phyloP scores from a whole-genome alignment of 371 early-diverging fungal species.

The Saksenaea vasiformis region DNA sequence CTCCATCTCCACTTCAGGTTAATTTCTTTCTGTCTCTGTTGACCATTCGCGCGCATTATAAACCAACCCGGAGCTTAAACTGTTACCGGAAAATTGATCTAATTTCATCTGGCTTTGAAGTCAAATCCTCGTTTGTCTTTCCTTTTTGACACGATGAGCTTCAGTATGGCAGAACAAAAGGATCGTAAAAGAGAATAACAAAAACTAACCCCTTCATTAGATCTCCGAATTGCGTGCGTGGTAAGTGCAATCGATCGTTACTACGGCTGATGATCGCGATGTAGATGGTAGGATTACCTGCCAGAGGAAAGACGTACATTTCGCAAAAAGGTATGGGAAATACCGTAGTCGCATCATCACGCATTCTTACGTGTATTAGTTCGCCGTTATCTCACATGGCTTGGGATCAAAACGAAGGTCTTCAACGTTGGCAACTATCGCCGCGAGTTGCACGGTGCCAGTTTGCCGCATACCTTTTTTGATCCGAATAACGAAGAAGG shows the following conservation, averaged over 20 bases:
- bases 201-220: slow-evolving; percentile 13
- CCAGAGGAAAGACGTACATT: slow-evolving; percentile 91
- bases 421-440: slow-evolving; percentile 96
- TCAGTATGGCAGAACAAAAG: neutral
- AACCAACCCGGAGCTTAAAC: too few species aligned
- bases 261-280: neutral
- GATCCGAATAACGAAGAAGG: slow-evolving; percentile 81
- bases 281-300: slow-evolving; percentile 86
- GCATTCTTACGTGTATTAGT: slow-evolving; percentile 11
- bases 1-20: too few species aligned
- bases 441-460: slow-evolving; percentile 81
- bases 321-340: slow-evolving; percentile 80
- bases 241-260: slow-evolving; percentile 28
- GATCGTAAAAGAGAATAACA: neutral
- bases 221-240: slow-evolving; percentile 51
- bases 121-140: neutral
- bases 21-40: too few species aligned
- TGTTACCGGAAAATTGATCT: too few species aligned
- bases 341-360: neutral
- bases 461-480: slow-evolving; percentile 85
- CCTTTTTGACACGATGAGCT: neutral
- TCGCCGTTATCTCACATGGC: slow-evolving; percentile 87
- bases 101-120: too few species aligned
- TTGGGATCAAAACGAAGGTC: slow-evolving; percentile 88
- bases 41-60: too few species aligned